phyloP scores from a whole-genome alignment of 148 eudicot species.

The Fallopia convolvulus region DNA sequence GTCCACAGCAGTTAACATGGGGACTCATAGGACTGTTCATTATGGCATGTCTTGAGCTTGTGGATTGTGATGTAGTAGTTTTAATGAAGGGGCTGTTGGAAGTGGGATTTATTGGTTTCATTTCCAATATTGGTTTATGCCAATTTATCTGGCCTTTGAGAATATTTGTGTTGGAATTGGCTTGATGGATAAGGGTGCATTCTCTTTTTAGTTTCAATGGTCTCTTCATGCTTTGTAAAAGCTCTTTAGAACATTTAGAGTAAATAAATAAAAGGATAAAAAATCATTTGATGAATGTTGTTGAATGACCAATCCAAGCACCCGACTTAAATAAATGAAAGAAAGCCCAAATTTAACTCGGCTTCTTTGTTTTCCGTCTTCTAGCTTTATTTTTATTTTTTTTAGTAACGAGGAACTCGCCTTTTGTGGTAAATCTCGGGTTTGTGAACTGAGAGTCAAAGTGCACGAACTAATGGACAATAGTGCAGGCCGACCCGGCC shows the following conservation, averaged over 20 bases:
- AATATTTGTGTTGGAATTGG: constrained; percentile 6
- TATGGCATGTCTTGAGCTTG: constrained; percentile 7
- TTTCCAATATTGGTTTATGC: not conserved
- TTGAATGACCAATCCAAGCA: too few relatives aligned
- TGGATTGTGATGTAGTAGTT: not conserved
- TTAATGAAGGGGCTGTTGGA: not conserved
- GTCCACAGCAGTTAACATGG: constrained; percentile 9
- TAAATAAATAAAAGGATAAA: not conserved
- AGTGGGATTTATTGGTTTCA: not conserved
- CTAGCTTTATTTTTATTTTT: too few relatives aligned
- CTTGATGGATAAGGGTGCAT: constrained; percentile 2
- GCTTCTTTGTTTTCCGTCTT: too few relatives aligned
- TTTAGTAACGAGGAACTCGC: too few relatives aligned
- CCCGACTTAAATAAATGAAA: too few relatives aligned
- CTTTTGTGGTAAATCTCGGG: too few relatives aligned
- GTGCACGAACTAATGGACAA: too few relatives aligned
- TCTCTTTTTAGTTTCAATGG: not conserved
- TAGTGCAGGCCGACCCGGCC: too few relatives aligned
- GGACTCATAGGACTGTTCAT: constrained; percentile 1
- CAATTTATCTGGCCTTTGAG: not conserved
- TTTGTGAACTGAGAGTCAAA: too few relatives aligned
- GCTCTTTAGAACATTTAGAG: not conserved
- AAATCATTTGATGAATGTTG: not conserved
- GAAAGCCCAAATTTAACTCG: too few relatives aligned
- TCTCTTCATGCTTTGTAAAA: constrained; percentile 1